Base-by-base conservation (phyloP, 345 rosid species). In the Balakata baccata region DNA sequence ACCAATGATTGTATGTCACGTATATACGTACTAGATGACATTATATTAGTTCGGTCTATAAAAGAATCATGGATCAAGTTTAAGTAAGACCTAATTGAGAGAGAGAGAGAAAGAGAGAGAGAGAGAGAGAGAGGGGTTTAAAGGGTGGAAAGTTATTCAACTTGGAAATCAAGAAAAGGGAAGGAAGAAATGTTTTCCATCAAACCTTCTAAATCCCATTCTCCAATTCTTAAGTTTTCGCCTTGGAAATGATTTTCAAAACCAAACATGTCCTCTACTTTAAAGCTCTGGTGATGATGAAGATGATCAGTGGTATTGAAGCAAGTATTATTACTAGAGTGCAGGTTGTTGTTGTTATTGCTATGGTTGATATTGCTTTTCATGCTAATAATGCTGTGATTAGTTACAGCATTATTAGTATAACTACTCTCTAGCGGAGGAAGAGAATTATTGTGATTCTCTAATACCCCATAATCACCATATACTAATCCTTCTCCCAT, bases 181-280 rank as follows among this genome's bases (percentile, higher is more conserved):
- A 89, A 89, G 75, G 93, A 85, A 47, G 91, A 82, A 62, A 84
- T 80, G 60, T 90, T 87, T 68, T 86, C 89, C 78, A 92, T 87
- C 68, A 94, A 86, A 75, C 89, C 90, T 75, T 93, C 97, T 18
- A 91, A 83, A 79, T 89, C 98, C 97, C 98, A 93, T 70, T 91
- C 98, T 82, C 92, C 98, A 64, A 84, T 81, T 82, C 87, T 82
- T 58, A 87, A 87, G 90, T 85, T 87, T 81, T 89, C 91, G 79
- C 82, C 87, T 73, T 84, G 86, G 86, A 85, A 90, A 45, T 85
- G 78, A 83, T 88, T 85, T 74, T 86, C 97, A 61, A 82, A 62
- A 11, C 81, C 90, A 78, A 85, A 57, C 73, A 88, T 80, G 73
- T 83, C 87, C 63, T 85, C 90, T 64, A 82, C 90, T 71, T 80